Conservation (phyloP, 352 stramenopile species). For the Phytophthora capsici region DNA sequence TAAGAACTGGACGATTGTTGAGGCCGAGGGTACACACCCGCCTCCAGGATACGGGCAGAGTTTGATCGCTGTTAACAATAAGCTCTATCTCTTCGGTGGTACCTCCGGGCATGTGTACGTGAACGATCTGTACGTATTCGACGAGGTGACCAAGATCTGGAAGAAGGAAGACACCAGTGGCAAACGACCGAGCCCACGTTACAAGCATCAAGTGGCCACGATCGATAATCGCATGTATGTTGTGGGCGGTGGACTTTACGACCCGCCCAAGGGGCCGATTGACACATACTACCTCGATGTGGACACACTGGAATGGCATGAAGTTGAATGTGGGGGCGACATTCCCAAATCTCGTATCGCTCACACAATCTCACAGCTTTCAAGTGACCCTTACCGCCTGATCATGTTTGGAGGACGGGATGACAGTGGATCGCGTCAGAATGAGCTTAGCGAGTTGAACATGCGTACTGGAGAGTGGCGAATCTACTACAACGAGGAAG, state of each 20-base stretch:
- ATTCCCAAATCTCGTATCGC: conserved; percentile 80
- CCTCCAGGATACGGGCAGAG: conserved; percentile 82
- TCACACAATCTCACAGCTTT: conserved; percentile 73
- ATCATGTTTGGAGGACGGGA: conserved; percentile 86
- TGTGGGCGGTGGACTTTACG: conserved; percentile 79
- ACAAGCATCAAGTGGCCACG: conserved; percentile 84
- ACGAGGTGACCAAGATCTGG: conserved; percentile 77
- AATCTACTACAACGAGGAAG: conserved; percentile 65
- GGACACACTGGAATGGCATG: conserved; percentile 69
- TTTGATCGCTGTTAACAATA: conserved; percentile 78
- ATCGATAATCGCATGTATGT: conserved; percentile 82
- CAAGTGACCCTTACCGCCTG: conserved; percentile 51
- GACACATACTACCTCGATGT: conserved; percentile 82
- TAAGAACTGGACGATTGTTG: conserved; percentile 85
- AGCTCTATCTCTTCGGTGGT: conserved; percentile 84
- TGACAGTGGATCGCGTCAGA: conserved; percentile 68
- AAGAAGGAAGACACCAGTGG: conserved; percentile 72
- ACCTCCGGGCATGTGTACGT: conserved; percentile 86
- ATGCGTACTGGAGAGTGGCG: conserved; percentile 66
- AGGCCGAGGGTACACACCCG: conserved; percentile 65
- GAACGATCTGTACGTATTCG: conserved; percentile 86
- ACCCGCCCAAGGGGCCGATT: conserved; percentile 81
- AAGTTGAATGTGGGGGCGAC: conserved; percentile 65
- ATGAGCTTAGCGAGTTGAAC: conserved; percentile 76
- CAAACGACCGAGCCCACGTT: conserved; percentile 71